Conservation (phyloP, 1,284 basidiomycete genomes). For the Bondarzewia mesenterica region DNA sequence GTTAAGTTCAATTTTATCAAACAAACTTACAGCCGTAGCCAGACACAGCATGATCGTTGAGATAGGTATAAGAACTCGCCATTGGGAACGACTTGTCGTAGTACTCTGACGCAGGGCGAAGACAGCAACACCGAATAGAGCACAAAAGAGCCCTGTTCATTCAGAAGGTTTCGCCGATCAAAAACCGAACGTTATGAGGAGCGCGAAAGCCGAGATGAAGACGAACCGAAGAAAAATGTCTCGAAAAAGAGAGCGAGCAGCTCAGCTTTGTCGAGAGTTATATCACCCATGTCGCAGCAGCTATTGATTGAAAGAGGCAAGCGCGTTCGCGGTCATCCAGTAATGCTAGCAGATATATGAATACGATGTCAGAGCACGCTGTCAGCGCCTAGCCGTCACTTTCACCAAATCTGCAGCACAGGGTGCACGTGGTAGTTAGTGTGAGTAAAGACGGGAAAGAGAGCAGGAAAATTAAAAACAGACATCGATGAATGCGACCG, state of each 20-base stretch:
- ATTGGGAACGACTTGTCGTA: neutral
- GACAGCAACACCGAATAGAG: neutral
- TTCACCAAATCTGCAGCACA: too few relatives aligned
- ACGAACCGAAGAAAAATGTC: neutral
- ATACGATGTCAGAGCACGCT: too few relatives aligned
- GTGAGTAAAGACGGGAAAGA: too few relatives aligned
- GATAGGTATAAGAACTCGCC: neutral
- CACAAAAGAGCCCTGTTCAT: neutral
- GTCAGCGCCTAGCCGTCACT: too few relatives aligned
- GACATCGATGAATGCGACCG: too few relatives aligned
- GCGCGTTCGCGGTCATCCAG: too few relatives aligned
- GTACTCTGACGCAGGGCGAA: neutral
- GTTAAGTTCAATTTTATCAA: too few relatives aligned
- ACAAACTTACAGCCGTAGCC: neutral
- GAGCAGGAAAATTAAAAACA: too few relatives aligned
- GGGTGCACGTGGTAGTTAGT: too few relatives aligned
- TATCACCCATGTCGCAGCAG: slow-evolving; percentile 6
- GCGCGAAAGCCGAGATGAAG: neutral
- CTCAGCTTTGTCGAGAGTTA: slow-evolving; percentile 1
- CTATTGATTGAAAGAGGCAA: too few relatives aligned
- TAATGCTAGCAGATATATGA: too few relatives aligned
- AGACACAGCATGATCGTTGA: neutral
- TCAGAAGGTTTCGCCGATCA: neutral
- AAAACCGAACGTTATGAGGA: neutral
- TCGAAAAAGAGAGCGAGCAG: neutral